phyloP scores from a whole-genome alignment of 805 yeast species.

The Yarrowia bubula region DNA sequence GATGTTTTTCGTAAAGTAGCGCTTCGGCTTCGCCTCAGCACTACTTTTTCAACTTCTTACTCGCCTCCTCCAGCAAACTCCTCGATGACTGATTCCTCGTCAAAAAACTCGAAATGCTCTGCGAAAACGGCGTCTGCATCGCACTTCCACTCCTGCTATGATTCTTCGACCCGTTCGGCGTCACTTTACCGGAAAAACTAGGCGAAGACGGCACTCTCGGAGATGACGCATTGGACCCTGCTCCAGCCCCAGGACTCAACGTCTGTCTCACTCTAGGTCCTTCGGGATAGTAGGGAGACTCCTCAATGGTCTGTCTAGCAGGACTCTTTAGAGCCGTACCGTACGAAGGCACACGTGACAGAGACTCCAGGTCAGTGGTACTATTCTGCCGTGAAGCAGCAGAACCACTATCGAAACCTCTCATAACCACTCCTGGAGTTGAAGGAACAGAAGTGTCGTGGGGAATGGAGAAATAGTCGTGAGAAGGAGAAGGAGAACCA shows the following conservation, averaged over 20 bases:
- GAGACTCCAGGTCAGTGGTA: conserved; percentile 40
- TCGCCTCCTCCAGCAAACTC: conserved; percentile 25
- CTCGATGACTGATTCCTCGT: conserved; percentile 19
- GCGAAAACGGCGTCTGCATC: conserved; percentile 17
- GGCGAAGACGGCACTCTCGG: conserved; percentile 12
- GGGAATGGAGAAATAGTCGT: conserved; percentile 7
- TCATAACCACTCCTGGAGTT: neutral
- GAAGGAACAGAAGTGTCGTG: neutral
- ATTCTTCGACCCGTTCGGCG: conserved; percentile 12
- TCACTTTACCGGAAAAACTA: conserved; percentile 22
- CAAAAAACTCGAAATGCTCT: conserved; percentile 23
- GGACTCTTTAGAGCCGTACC: conserved; percentile 64
- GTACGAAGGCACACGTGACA: conserved; percentile 82
- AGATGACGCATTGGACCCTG: neutral
- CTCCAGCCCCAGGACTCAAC: neutral
- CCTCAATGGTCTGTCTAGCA: conserved; percentile 49
- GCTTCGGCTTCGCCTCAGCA: too few relatives aligned
- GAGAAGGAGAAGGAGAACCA: neutral
- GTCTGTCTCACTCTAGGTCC: neutral
- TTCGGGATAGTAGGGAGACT: conserved; percentile 61
- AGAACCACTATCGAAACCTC: neutral
- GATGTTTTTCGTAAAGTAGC: too few relatives aligned
- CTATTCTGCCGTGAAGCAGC: neutral
- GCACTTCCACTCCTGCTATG: conserved; percentile 2
- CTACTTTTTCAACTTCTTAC: conserved; percentile 15